phyloP scores from a whole-genome alignment of 352 stramenopile species.

The Phytophthora hibernalis region DNA sequence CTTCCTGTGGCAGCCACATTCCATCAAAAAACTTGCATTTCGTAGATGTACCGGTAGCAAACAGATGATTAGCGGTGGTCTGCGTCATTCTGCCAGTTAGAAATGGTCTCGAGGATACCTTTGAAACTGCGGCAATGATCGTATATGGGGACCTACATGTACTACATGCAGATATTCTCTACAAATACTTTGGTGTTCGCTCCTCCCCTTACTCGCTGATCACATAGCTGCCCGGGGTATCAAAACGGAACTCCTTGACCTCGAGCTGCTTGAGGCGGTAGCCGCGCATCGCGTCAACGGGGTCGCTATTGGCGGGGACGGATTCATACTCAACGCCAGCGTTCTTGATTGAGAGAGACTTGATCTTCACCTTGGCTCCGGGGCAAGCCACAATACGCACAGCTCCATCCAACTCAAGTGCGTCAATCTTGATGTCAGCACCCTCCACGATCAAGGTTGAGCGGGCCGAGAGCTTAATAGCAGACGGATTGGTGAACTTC shows the following conservation, averaged over 20 bases:
- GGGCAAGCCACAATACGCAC: constrained; percentile 51
- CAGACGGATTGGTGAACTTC: constrained; percentile 41
- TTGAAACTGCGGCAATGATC: too few species aligned
- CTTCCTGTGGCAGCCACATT: constrained; percentile 54
- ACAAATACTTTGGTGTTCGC: neutral
- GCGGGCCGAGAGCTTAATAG: constrained; percentile 46
- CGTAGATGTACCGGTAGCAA: neutral
- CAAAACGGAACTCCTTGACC: constrained; percentile 54
- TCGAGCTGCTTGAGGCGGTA: constrained; percentile 52
- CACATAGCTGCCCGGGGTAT: constrained; percentile 53
- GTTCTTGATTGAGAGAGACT: constrained; percentile 53
- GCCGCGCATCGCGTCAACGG: constrained; percentile 65
- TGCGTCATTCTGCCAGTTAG: too few species aligned
- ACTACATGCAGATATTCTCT: constrained; percentile 12
- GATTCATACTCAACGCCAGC: constrained; percentile 55
- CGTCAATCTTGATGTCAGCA: constrained; percentile 46
- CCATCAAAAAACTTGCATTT: neutral
- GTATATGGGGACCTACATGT: too few species aligned
- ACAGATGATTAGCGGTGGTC: too few species aligned
- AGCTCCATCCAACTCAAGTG: constrained; percentile 57
- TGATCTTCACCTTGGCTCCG: constrained; percentile 55
- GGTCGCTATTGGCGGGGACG: constrained; percentile 20
- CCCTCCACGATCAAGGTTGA: constrained; percentile 69
- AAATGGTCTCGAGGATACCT: too few species aligned
- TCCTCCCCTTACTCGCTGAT: constrained; percentile 42